Base-by-base conservation (phyloP, 164 flowering plant genomes). In the Nymphaea colorata region DNA sequence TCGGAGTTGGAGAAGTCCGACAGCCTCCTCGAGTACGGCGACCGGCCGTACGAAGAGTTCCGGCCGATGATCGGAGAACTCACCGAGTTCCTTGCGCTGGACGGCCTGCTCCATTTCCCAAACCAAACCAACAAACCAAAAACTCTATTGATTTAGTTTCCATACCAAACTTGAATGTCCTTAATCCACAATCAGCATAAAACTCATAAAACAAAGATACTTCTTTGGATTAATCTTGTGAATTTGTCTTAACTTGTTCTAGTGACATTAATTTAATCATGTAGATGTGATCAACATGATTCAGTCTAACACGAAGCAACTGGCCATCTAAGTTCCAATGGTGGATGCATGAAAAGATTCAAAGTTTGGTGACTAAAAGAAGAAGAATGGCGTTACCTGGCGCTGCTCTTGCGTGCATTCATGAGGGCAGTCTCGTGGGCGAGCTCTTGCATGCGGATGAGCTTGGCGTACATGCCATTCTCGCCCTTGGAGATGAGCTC, bases 1-100 rank as follows among this genome's bases (percentile, higher is more conserved):
- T 93, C 98, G 45, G 98, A 89, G 12, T 96, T 93, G 4, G 98
- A 93, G 84, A 93, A 93, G 70, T 93, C 98, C 42, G 98, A 93
- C 14, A 93, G 85, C 43, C 98, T 78, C 47, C 98, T 86, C 3
- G 98, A 93, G 79, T 93, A 93, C 43, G 98, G 98, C 66, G 98
- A 93, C 67, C 97, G 83, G 1, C 97, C 93, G 70, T 94, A 91
- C 0, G 97, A 94, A 6, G 99, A 94, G 67, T 94, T 94, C 47
- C 99, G 80, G 3, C 88, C 84, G 42, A 91, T 91, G 44, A 91
- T 88, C 4, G 99, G 99, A 10, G 99, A 94, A 84, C 99, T 91
- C 4, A 94, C 91, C 2, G 99, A 94, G 82, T 90, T 94, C 64
- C 99, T 85, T 4, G 97, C 99, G 78, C 95, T 94, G 2, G 99